A percentile compares a stretch with the other conserved stretches of the same genome.
phyloP scores from a whole-genome alignment of 2,329 filamentous ascomycete species.

The Colletotrichum orchidophilum region DNA sequence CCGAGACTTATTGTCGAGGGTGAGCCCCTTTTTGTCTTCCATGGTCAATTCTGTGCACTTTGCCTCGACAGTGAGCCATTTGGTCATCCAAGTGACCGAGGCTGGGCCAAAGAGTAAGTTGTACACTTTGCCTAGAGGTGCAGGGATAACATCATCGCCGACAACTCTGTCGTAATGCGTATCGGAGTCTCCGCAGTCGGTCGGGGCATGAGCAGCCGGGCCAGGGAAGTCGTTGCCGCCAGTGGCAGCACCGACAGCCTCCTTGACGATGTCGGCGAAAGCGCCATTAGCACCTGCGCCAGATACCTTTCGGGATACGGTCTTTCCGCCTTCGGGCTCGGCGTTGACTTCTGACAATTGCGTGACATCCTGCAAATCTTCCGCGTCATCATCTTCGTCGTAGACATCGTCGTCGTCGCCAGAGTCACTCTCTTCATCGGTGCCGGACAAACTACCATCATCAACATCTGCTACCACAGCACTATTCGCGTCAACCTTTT shows the following conservation, averaged over 20 bases:
- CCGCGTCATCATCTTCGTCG: conserved; percentile 81
- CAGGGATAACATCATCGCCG: conserved; percentile 86
- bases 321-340: conserved; percentile 69
- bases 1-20: conserved; percentile 77
- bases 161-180: conserved; percentile 86
- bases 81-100: conserved; percentile 83
- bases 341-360: conserved; percentile 51
- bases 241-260: conserved; percentile 53
- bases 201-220: conserved; percentile 81
- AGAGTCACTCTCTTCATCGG: conserved; percentile 68
- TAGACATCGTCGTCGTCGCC: conserved; percentile 77
- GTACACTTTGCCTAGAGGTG: conserved; percentile 92
- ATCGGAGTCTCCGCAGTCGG: conserved; percentile 82
- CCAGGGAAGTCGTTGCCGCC: conserved; percentile 79
- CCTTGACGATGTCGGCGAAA: conserved; percentile 59
- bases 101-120: conserved; percentile 84
- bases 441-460: conserved; percentile 61
- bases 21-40: conserved; percentile 83
- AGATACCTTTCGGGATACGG: conserved; percentile 77
- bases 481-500: conserved; percentile 71
- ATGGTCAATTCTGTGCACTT: conserved; percentile 90
- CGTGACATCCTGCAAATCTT: conserved; percentile 59
- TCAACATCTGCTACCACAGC: conserved; percentile 44
- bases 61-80: conserved; percentile 86
- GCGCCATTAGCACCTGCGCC: conserved; percentile 58